Conservation (phyloP, 352 stramenopile genomes). For the Phytopythium litorale region DNA sequence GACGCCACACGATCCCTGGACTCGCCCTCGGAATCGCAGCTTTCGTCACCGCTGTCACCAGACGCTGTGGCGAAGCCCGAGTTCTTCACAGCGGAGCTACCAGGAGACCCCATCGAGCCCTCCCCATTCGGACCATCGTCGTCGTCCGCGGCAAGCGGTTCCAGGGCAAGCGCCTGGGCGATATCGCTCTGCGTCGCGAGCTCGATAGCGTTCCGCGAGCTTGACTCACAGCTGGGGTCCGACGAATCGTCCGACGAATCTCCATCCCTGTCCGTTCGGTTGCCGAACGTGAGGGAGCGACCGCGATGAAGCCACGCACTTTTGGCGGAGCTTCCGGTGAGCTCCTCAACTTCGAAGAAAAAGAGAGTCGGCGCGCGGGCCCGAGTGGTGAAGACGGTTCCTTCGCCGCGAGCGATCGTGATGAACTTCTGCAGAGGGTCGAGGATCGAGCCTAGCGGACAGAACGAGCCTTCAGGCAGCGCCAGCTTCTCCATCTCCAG, state of each 20-base stretch:
- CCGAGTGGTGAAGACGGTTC: constrained; percentile 86
- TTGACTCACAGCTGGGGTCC: constrained; percentile 8
- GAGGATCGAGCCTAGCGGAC: constrained; percentile 63
- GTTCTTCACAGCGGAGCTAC: constrained; percentile 12
- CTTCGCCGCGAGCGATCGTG: constrained; percentile 59
- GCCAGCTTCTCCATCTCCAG: constrained; percentile 55
- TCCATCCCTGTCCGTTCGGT: constrained; percentile 20
- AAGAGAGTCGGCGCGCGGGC: constrained; percentile 76
- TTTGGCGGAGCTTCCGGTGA: constrained; percentile 30
- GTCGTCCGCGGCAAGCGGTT: constrained; percentile 42
- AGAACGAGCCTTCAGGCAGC: constrained; percentile 59
- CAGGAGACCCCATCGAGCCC: constrained; percentile 17
- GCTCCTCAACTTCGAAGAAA: constrained; percentile 78
- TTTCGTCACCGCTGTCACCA: constrained; percentile 20
- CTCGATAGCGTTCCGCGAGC: constrained; percentile 62
- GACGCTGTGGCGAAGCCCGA: constrained; percentile 3
- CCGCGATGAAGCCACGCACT: constrained; percentile 56
- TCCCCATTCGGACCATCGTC: constrained; percentile 25
- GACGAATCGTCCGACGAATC: constrained; percentile 14
- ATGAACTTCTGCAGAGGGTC: constrained; percentile 60
- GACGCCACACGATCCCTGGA: constrained; percentile 53
- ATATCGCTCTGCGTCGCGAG: constrained; percentile 73
- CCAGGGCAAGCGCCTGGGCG: constrained; percentile 55
- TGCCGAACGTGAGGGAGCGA: constrained; percentile 32
- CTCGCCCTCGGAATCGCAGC: constrained; percentile 32